Conservation (phyloP, 177 flowering plant species). For the Vitis hybrid region DNA sequence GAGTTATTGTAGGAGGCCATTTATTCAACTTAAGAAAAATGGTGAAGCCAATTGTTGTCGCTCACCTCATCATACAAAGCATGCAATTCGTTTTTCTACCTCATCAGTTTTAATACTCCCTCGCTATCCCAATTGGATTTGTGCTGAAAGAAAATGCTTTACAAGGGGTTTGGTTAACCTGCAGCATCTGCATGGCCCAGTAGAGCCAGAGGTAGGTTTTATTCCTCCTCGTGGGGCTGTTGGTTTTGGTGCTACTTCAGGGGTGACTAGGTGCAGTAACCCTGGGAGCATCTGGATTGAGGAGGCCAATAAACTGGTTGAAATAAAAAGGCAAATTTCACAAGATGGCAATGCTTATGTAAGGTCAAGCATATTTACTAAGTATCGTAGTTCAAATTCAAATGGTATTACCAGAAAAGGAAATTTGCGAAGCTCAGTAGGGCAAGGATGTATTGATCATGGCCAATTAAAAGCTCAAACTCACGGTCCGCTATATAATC, state of each 20-base stretch:
- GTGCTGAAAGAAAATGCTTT: slow-evolving; percentile 1
- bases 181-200: too few relatives aligned
- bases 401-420: background rate
- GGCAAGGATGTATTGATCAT: background rate
- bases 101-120: slow-evolving; percentile 7
- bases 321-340: background rate
- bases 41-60: background rate
- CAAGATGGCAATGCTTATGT: too few relatives aligned
- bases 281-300: background rate
- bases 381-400: background rate
- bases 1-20: slow-evolving; percentile 6
- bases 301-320: background rate
- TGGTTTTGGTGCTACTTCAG: background rate
- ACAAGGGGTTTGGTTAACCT: background rate
- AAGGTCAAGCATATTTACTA: background rate
- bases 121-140: background rate
- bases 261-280: background rate
- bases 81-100: background rate
- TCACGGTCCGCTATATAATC: too few relatives aligned
- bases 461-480: background rate
- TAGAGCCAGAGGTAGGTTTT: background rate
- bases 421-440: slow-evolving; percentile 4
- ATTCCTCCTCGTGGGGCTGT: background rate
- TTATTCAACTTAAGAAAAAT: background rate
- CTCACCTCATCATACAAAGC: background rate